Evolutionary conservation across 2,329 filamentous ascomycete species (phyloP).

Genomic region (Stenocarpella maydis): DNA sequence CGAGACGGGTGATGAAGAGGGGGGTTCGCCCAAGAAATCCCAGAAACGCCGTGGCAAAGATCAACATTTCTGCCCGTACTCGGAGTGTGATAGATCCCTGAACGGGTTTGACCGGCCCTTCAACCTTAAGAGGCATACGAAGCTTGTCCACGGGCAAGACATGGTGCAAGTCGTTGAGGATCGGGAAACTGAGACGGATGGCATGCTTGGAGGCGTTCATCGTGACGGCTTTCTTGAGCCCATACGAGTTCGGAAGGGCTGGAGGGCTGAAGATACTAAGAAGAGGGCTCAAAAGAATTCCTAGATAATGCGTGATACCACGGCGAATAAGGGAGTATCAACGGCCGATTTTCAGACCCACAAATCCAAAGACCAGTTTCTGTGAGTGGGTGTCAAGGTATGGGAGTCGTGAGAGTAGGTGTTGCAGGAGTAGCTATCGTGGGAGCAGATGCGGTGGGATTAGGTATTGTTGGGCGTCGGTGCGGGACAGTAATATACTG

Average conservation of each 20-base stretch:
- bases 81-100: constrained; percentile 46
- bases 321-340: too few species aligned
- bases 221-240: constrained; percentile 72
- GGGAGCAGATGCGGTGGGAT: too few species aligned
- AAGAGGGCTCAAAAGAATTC: constrained; percentile 30
- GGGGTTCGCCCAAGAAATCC: constrained; percentile 7
- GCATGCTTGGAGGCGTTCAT: constrained; percentile 70
- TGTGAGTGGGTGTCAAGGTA: too few species aligned
- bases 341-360: too few species aligned
- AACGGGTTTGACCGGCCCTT: constrained; percentile 48
- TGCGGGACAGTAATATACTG: too few species aligned
- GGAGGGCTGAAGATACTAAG: constrained; percentile 51
- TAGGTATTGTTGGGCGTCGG: too few species aligned
- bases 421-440: too few species aligned
- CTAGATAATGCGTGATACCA: neutral
- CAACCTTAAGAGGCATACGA: constrained; percentile 54
- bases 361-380: too few species aligned
- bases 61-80: constrained; percentile 47
- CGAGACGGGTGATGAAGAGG: neutral
- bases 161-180: constrained; percentile 31
- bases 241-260: constrained; percentile 58
- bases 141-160: constrained; percentile 49
- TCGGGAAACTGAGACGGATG: constrained; percentile 54
- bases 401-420: too few species aligned
- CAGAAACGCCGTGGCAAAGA: constrained; percentile 32